A percentile compares a stretch with the other conserved stretches of the same genome.
phyloP scores from a whole-genome alignment of 1,139 yeast genomes.

The Yamadazyma blattariae region DNA sequence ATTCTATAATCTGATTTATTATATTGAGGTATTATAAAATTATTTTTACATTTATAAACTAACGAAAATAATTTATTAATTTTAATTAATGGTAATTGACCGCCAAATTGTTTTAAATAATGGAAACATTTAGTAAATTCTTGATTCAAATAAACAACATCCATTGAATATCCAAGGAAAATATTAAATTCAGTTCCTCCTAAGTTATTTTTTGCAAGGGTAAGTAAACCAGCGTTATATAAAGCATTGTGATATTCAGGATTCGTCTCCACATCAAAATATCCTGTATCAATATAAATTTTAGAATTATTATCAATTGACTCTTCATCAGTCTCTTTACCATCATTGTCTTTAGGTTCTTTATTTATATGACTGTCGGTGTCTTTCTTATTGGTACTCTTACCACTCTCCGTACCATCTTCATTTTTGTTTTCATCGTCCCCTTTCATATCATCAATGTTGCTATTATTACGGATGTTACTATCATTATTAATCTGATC shows the following conservation, averaged over 20 bases:
- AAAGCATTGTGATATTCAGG: constrained; percentile 35
- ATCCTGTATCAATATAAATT: constrained; percentile 33
- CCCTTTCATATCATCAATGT: neutral
- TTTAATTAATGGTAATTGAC: constrained; percentile 19
- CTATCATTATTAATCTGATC: neutral
- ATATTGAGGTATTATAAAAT: constrained; percentile 22
- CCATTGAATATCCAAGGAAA: constrained; percentile 32
- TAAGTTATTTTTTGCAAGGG: constrained; percentile 11
- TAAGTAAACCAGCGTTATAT: constrained; percentile 26
- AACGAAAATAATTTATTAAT: constrained; percentile 25
- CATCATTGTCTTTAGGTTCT: constrained; percentile 8
- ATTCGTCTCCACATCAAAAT: constrained; percentile 24
- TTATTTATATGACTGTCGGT: neutral
- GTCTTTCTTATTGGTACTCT: too few relatives aligned
- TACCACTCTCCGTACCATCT: too few relatives aligned
- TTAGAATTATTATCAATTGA: constrained; percentile 11
- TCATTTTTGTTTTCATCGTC: neutral
- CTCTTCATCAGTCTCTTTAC: too few relatives aligned
- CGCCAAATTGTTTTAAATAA: constrained; percentile 13
- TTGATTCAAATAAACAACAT: constrained; percentile 25
- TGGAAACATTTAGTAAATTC: constrained; percentile 28
- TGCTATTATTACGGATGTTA: neutral
- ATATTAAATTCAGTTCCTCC: constrained; percentile 28
- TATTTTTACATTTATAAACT: constrained; percentile 20
- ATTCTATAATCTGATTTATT: constrained; percentile 17